Percentiles rank a stretch among this genome's conserved stretches.
phyloP scores from a whole-genome alignment of 495 filamentous ascomycete species.

The Aspergillus kassunensis region DNA sequence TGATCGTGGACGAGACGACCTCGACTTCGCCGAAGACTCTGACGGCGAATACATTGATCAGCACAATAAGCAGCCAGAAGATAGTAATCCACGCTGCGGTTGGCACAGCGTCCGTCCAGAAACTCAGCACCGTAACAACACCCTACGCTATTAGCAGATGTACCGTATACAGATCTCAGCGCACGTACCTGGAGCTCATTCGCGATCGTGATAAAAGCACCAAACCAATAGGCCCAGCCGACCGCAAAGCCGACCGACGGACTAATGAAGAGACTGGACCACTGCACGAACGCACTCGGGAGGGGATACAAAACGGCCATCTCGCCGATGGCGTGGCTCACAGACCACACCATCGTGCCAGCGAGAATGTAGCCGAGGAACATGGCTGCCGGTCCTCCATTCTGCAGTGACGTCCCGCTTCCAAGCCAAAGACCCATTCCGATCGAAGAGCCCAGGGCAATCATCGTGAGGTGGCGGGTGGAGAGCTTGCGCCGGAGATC shows the following conservation, averaged over 20 bases:
- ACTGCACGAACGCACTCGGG: slow-evolving; percentile 48
- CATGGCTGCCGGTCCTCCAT: slow-evolving; percentile 28
- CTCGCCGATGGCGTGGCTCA: slow-evolving; percentile 42
- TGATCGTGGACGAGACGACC: slow-evolving; percentile 46
- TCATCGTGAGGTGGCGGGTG: slow-evolving; percentile 32
- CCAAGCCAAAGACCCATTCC: slow-evolving; percentile 29
- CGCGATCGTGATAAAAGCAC: slow-evolving; percentile 41
- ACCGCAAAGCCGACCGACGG: slow-evolving; percentile 45
- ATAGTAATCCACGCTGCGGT: slow-evolving; percentile 46
- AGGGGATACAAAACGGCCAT: slow-evolving; percentile 51
- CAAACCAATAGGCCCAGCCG: slow-evolving; percentile 50
- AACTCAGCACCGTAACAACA: slow-evolving; percentile 55
- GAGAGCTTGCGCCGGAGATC: slow-evolving; percentile 26
- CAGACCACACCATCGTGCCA: slow-evolving; percentile 30
- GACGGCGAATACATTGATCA: slow-evolving; percentile 44
- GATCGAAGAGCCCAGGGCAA: slow-evolving; percentile 31
- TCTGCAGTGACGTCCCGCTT: slow-evolving; percentile 20
- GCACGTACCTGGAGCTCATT: slow-evolving; percentile 40
- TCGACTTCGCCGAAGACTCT: slow-evolving; percentile 53
- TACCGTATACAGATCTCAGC: neutral
- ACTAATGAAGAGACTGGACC: slow-evolving; percentile 45
- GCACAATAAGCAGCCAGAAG: slow-evolving; percentile 40
- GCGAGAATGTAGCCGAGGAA: slow-evolving; percentile 48
- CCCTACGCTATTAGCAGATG: slow-evolving; percentile 11
- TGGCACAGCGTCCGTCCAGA: slow-evolving; percentile 47